Evolutionary conservation across 2,329 filamentous ascomycete genomes (phyloP).

Genomic region (Sporothrix luriei): DNA sequence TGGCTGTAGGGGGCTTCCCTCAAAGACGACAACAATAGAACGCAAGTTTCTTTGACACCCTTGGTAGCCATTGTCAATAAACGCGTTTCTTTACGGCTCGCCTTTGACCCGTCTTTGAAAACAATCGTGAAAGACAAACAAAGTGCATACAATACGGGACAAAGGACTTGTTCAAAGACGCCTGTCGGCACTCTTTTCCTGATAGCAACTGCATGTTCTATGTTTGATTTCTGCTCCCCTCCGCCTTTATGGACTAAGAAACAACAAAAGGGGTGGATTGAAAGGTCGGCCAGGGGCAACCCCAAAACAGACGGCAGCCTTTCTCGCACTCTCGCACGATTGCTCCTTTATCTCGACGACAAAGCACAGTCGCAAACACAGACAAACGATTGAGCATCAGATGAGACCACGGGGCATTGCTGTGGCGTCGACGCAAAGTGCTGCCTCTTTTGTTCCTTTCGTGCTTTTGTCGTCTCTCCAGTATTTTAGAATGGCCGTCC

Average conservation of each 20-base stretch:
- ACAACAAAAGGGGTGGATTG: background rate
- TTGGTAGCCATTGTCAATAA: background rate
- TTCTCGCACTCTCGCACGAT: background rate
- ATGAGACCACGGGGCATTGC: background rate
- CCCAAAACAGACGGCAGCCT: background rate
- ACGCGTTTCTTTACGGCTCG: background rate
- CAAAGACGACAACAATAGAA: constrained; percentile 13
- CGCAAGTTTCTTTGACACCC: background rate
- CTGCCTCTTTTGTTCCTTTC: background rate
- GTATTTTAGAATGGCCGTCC: constrained; percentile 17
- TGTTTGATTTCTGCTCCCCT: background rate
- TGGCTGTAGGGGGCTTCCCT: constrained; percentile 56
- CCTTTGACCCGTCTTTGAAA: background rate
- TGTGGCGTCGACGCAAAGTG: background rate
- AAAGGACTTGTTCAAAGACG: constrained; percentile 11
- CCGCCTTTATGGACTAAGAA: background rate
- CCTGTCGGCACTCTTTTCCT: background rate
- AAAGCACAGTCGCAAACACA: constrained; percentile 1
- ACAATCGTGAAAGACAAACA: background rate
- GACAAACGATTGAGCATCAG: constrained; percentile 16
- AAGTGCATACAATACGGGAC: background rate
- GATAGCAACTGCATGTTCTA: background rate
- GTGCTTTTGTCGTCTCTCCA: background rate
- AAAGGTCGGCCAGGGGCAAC: background rate
- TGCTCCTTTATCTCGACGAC: constrained; percentile 9